These are phyloP conservation scores for Penicillium sp. DNA, from an alignment of 2,329 filamentous ascomycete genomes.

Conservation along the genomic window DNA sequence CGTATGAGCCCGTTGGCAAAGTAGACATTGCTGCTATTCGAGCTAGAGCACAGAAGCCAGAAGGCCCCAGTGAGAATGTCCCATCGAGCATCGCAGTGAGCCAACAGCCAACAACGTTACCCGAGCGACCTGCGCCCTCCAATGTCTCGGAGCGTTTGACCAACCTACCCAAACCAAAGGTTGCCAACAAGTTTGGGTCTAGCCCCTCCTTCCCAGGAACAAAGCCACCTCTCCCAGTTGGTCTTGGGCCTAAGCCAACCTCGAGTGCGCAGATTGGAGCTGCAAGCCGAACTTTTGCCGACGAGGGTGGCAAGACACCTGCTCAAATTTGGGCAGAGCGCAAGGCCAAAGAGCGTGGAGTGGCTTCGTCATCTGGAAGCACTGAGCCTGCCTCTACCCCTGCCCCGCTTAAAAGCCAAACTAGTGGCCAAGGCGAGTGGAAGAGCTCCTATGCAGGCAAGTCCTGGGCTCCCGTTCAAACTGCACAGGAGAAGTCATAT, in stretches of 20 bases:
- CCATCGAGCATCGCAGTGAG: slow-evolving; percentile 43
- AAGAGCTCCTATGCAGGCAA: slow-evolving; percentile 90
- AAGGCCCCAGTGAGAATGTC: slow-evolving; percentile 37
- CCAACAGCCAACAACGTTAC: slow-evolving; percentile 59
- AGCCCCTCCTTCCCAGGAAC: slow-evolving; percentile 76
- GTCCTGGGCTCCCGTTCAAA: slow-evolving; percentile 82
- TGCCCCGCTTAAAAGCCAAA: slow-evolving; percentile 60
- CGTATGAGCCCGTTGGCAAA: slow-evolving; percentile 93
- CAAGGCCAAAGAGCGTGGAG: slow-evolving; percentile 74
- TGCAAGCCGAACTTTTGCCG: slow-evolving; percentile 90
- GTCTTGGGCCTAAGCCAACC: slow-evolving; percentile 61
- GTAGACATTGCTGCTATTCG: slow-evolving; percentile 95
- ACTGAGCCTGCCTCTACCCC: slow-evolving; percentile 49
- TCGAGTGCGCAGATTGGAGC: slow-evolving; percentile 63
- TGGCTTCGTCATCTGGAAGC: slow-evolving; percentile 46
- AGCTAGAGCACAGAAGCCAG: slow-evolving; percentile 70
- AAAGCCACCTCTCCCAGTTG: slow-evolving; percentile 77
- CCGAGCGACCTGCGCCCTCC: slow-evolving; percentile 77
- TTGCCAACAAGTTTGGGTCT: slow-evolving; percentile 81
- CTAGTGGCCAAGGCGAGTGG: slow-evolving; percentile 74
- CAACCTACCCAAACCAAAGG: slow-evolving; percentile 87
- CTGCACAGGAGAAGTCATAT: slow-evolving; percentile 63
- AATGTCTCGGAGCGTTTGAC: slow-evolving; percentile 74
- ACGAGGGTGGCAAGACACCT: slow-evolving; percentile 91
- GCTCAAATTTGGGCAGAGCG: slow-evolving; percentile 97